Evolutionary conservation across 225 moss, liverwort and hornwort species (phyloP).

Genomic region (Neckera pumila): DNA sequence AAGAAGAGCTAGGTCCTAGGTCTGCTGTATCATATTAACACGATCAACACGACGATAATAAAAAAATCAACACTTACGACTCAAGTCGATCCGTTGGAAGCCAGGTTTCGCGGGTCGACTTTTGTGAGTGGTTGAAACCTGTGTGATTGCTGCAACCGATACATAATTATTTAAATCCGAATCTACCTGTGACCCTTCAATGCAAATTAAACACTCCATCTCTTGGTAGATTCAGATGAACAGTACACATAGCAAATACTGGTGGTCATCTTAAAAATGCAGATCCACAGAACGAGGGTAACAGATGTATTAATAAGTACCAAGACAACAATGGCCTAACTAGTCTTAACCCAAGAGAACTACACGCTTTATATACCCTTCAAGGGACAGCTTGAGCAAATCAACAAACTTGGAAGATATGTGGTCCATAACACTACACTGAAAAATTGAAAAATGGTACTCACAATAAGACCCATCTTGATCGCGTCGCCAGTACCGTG

Average conservation of each 20-base stretch:
- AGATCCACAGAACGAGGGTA: background rate
- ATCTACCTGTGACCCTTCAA: too few relatives aligned
- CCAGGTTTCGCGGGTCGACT: constrained; percentile 33
- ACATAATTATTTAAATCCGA: background rate
- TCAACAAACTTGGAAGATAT: background rate
- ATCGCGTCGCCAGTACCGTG: constrained; percentile 77
- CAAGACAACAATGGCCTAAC: background rate
- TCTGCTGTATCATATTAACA: background rate
- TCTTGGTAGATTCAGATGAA: too few relatives aligned
- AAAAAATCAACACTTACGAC: constrained; percentile 34
- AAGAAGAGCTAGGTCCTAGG: background rate
- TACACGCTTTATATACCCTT: background rate
- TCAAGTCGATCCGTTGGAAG: constrained; percentile 58
- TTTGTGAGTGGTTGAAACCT: constrained; percentile 59
- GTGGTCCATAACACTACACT: too few relatives aligned
- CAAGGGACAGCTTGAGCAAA: background rate
- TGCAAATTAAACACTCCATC: too few relatives aligned
- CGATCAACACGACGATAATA: background rate
- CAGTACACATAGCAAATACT: background rate
- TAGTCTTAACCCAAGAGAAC: background rate
- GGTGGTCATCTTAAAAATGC: background rate
- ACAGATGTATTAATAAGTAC: background rate
- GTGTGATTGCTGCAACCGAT: constrained; percentile 49
- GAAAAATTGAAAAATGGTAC: background rate
- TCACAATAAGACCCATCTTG: constrained; percentile 84